Conservation (phyloP, 1,284 basidiomycete species). For the Sanguinoderma infundibulare region DNA sequence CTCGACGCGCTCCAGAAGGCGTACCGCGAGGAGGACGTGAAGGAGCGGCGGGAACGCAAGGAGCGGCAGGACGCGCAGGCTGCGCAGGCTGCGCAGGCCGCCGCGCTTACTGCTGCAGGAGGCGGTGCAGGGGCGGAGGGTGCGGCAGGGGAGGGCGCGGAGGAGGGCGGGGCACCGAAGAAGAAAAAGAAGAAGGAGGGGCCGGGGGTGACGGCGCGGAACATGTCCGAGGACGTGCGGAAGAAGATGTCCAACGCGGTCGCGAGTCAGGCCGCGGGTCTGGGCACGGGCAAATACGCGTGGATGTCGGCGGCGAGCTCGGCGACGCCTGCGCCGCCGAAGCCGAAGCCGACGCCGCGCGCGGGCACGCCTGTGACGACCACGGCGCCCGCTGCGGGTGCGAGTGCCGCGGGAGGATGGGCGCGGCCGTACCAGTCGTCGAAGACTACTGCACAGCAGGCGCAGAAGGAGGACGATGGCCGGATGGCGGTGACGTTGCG, state of each 20-base stretch:
- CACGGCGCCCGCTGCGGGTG: slow-evolving; percentile 39
- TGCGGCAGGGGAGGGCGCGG: slow-evolving; percentile 40
- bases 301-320: slow-evolving; percentile 80
- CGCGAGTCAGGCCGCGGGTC: slow-evolving; percentile 84
- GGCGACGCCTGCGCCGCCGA: slow-evolving; percentile 45
- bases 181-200: slow-evolving; percentile 87
- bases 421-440: slow-evolving; percentile 65
- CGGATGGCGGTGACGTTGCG: slow-evolving; percentile 66
- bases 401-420: slow-evolving; percentile 49
- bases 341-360: slow-evolving; percentile 43
- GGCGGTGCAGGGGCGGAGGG: slow-evolving; percentile 39
- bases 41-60: slow-evolving; percentile 72
- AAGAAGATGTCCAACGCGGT: slow-evolving; percentile 90
- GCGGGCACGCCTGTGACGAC: slow-evolving; percentile 35
- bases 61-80: slow-evolving; percentile 72
- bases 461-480: slow-evolving; percentile 56
- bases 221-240: slow-evolving; percentile 87
- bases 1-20: slow-evolving; percentile 72
- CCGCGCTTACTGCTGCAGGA: slow-evolving; percentile 59
- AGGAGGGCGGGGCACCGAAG: slow-evolving; percentile 61
- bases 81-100: slow-evolving; percentile 63
- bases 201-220: slow-evolving; percentile 80
- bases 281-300: slow-evolving; percentile 74
- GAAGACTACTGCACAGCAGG: slow-evolving; percentile 42
- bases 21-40: slow-evolving; percentile 82